Conservation (phyloP, 768 basidiomycete genomes). For the Amanita phalloides region DNA sequence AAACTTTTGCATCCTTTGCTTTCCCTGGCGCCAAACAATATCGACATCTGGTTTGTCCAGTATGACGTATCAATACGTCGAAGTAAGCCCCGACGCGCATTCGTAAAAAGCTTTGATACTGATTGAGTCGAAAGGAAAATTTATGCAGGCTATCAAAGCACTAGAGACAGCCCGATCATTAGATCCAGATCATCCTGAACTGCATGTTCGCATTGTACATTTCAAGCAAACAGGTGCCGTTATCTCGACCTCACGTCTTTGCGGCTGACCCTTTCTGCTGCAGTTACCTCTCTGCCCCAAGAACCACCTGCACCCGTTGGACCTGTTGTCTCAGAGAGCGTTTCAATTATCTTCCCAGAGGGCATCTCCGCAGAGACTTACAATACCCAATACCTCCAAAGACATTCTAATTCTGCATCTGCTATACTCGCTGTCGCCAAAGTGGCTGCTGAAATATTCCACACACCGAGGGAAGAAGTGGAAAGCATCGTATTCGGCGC, state of each 20-base stretch:
- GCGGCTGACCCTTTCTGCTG: neutral
- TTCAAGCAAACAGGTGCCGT: slow-evolving; percentile 43
- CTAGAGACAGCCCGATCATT: slow-evolving; percentile 46
- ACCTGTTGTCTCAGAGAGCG: slow-evolving; percentile 33
- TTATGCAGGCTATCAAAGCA: slow-evolving; percentile 66
- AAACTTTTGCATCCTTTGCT: slow-evolving; percentile 60
- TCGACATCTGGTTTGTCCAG: slow-evolving; percentile 62
- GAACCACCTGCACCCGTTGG: slow-evolving; percentile 34
- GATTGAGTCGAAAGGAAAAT: slow-evolving; percentile 44
- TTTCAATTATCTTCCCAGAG: slow-evolving; percentile 43
- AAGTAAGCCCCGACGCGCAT: slow-evolving; percentile 33
- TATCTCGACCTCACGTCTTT: neutral
- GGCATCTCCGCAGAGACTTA: slow-evolving; percentile 50
- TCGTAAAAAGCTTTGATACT: neutral
- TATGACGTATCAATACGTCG: slow-evolving; percentile 81
- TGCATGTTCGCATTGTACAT: slow-evolving; percentile 65
- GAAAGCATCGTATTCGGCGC: slow-evolving; percentile 46
- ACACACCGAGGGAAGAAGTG: slow-evolving; percentile 43
- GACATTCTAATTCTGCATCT: slow-evolving; percentile 33
- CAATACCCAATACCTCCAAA: slow-evolving; percentile 71
- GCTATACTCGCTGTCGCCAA: slow-evolving; percentile 58
- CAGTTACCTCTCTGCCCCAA: slow-evolving; percentile 37
- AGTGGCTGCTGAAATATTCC: slow-evolving; percentile 33
- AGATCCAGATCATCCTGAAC: slow-evolving; percentile 45
- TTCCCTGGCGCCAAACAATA: slow-evolving; percentile 34